These are phyloP conservation scores for Xanthoconium purpureum DNA, from an alignment of 768 basidiomycete species.

Conservation along the genomic window DNA sequence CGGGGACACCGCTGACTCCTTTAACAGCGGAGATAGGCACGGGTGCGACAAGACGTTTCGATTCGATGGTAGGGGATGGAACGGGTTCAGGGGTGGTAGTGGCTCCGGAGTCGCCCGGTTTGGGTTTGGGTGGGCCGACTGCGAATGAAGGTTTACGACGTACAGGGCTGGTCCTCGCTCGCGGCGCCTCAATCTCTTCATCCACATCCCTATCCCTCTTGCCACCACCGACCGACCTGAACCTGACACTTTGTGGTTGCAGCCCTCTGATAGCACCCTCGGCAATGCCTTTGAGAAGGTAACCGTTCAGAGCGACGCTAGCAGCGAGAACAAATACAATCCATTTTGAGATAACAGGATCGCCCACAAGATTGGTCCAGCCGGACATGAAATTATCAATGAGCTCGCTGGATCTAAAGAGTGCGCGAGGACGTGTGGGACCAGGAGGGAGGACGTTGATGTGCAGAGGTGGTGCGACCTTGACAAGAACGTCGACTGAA, in stretches of 20 bases:
- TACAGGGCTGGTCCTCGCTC: slow-evolving; percentile 7
- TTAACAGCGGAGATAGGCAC: slow-evolving; percentile 19
- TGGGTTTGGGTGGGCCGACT: slow-evolving; percentile 23
- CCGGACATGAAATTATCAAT: slow-evolving; percentile 85
- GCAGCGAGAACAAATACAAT: slow-evolving; percentile 85
- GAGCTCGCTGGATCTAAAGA: slow-evolving; percentile 44
- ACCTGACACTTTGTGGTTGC: slow-evolving; percentile 31
- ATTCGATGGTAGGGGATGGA: slow-evolving; percentile 11
- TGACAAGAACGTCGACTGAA: slow-evolving; percentile 50
- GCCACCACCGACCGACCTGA: slow-evolving; percentile 22
- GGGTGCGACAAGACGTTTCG: slow-evolving; percentile 26
- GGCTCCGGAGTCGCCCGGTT: slow-evolving; percentile 13
- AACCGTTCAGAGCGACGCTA: slow-evolving; percentile 88
- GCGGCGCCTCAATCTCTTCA: slow-evolving; percentile 18
- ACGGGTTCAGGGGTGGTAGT: slow-evolving; percentile 16
- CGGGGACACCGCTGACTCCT: slow-evolving; percentile 24
- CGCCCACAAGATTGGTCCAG: slow-evolving; percentile 90
- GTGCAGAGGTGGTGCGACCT: slow-evolving; percentile 58
- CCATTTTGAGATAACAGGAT: slow-evolving; percentile 93
- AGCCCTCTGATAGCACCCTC: slow-evolving; percentile 43
- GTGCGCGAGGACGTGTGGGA: slow-evolving; percentile 30
- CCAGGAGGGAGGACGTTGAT: slow-evolving; percentile 44
- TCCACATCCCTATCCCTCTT: slow-evolving; percentile 23
- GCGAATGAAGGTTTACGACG: slow-evolving; percentile 24
- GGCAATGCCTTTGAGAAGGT: slow-evolving; percentile 83